These are phyloP conservation scores for Pseudocercospora eumusae DNA, from an alignment of 2,329 filamentous ascomycete species.

Conservation along the genomic window DNA sequence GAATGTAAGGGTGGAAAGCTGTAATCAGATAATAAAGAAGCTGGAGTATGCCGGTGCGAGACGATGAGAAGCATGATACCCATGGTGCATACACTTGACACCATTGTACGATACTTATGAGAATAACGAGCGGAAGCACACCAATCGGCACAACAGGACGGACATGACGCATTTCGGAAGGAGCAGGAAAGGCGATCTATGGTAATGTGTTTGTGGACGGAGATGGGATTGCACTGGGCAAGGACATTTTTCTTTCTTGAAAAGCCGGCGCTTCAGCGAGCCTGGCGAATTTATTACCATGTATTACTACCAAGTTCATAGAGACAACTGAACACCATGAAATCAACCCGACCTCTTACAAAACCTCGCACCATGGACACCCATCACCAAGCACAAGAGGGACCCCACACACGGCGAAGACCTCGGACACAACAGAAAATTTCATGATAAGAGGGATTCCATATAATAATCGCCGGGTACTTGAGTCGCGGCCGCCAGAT, in stretches of 20 bases:
- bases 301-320: background rate
- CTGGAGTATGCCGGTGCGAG: slow-evolving; percentile 23
- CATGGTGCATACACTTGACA: background rate
- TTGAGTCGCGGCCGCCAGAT: too few relatives aligned
- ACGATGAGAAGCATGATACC: slow-evolving; percentile 1
- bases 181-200: background rate
- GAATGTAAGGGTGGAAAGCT: slow-evolving; percentile 22
- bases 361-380: too few relatives aligned
- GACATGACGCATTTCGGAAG: background rate
- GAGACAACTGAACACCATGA: too few relatives aligned
- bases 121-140: background rate
- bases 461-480: too few relatives aligned
- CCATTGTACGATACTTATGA: background rate
- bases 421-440: too few relatives aligned
- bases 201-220: background rate
- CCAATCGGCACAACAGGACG: background rate
- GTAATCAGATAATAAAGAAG: slow-evolving; percentile 24
- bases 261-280: background rate
- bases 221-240: background rate
- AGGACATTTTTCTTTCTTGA: background rate
- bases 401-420: too few relatives aligned
- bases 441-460: too few relatives aligned
- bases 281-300: background rate
- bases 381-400: too few relatives aligned
- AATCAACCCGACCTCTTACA: too few relatives aligned